These are phyloP conservation scores for Leptosphaerulina australis DNA, from an alignment of 2,329 filamentous ascomycete genomes.

Conservation along the genomic window DNA sequence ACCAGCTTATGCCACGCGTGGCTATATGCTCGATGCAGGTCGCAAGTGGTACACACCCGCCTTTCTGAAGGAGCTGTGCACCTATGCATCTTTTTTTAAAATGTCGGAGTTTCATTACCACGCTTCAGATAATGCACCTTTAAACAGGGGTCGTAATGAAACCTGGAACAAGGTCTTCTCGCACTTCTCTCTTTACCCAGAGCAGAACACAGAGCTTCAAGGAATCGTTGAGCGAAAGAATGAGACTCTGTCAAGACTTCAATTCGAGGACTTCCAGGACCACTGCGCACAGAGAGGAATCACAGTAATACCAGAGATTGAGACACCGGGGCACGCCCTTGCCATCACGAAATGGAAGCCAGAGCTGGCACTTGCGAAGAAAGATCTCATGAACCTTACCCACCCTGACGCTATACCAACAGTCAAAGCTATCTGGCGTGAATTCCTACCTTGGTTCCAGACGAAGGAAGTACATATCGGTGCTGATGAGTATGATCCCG, in stretches of 20 bases:
- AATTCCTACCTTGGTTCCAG: slow-evolving; percentile 50
- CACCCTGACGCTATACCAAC: slow-evolving; percentile 47
- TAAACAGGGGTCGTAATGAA: slow-evolving; percentile 55
- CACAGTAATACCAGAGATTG: slow-evolving; percentile 48
- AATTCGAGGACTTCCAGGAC: slow-evolving; percentile 46
- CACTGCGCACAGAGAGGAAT: slow-evolving; percentile 46
- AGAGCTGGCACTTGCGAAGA: slow-evolving; percentile 45
- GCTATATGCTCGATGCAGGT: slow-evolving; percentile 54
- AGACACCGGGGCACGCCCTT: slow-evolving; percentile 46
- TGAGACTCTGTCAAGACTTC: slow-evolving; percentile 42
- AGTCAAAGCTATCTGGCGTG: slow-evolving; percentile 46
- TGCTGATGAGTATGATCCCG: slow-evolving; percentile 47
- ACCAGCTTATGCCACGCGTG: slow-evolving; percentile 54
- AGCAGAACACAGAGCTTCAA: slow-evolving; percentile 41
- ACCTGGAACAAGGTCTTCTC: slow-evolving; percentile 56
- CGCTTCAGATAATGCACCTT: slow-evolving; percentile 57
- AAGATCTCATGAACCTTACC: slow-evolving; percentile 46
- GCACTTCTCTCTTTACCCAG: slow-evolving; percentile 52
- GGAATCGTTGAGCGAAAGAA: slow-evolving; percentile 45
- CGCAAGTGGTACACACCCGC: slow-evolving; percentile 53
- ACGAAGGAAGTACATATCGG: slow-evolving; percentile 49
- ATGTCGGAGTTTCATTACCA: slow-evolving; percentile 59
- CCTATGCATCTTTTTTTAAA: slow-evolving; percentile 56
- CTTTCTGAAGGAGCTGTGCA: slow-evolving; percentile 54
- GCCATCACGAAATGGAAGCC: slow-evolving; percentile 50